Evolutionary conservation across 768 basidiomycete species (phyloP).

Genomic region (Suillus lakei): DNA sequence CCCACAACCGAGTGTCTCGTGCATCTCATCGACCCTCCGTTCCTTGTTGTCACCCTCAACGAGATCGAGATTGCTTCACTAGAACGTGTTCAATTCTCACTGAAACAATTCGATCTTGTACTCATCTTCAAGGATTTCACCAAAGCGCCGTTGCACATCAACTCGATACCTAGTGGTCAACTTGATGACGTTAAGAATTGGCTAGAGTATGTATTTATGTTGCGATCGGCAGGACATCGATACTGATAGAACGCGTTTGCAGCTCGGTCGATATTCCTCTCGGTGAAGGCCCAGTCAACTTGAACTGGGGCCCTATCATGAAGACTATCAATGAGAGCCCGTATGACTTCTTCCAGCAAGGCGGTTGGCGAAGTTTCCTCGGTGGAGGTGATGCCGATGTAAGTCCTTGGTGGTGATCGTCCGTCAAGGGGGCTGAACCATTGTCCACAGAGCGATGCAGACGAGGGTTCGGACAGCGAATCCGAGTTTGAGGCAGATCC

Average conservation of each 20-base stretch:
- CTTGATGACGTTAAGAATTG: conserved; percentile 99
- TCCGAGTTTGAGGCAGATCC: conserved; percentile 67
- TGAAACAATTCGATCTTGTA: conserved; percentile 98
- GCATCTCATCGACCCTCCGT: conserved; percentile 93
- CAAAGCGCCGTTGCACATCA: conserved; percentile 90
- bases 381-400: conserved; percentile 75
- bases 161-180: conserved; percentile 88
- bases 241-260: conserved; percentile 12
- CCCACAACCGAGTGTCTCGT: conserved; percentile 98
- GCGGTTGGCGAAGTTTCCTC: conserved; percentile 94
- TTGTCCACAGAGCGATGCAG: conserved; percentile 55
- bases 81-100: conserved; percentile 94
- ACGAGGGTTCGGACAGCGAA: conserved; percentile 66
- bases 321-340: conserved; percentile 98
- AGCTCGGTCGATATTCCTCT: conserved; percentile 97
- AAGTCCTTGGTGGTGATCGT: conserved; percentile 25
- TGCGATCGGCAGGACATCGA: neutral
- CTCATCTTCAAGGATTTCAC: conserved; percentile 97
- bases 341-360: conserved; percentile 91
- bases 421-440: conserved; percentile 42
- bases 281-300: conserved; percentile 94
- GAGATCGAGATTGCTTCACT: conserved; percentile 98
- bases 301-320: conserved; percentile 99
- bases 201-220: conserved; percentile 77
- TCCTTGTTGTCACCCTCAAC: conserved; percentile 90